Conservation (phyloP, 2,329 filamentous ascomycete genomes). For the Aspergillus melleus region DNA sequence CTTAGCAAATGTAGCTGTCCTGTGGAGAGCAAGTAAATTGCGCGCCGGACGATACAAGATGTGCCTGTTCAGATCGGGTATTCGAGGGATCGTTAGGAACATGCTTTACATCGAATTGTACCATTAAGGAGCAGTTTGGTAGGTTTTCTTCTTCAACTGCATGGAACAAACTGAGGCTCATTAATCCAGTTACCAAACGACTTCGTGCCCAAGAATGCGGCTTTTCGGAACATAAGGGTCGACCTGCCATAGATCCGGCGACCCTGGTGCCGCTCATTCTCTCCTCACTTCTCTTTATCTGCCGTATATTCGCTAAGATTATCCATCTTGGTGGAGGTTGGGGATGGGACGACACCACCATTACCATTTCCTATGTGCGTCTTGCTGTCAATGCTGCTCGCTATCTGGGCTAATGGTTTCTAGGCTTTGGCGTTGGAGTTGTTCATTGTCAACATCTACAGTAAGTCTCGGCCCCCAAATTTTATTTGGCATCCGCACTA, state of each 20-base stretch:
- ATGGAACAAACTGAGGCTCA: background rate
- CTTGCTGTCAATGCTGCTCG: background rate
- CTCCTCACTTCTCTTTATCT: slow-evolving; percentile 14
- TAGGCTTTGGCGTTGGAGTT: slow-evolving; percentile 13
- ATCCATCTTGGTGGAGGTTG: slow-evolving; percentile 15
- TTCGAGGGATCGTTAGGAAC: background rate
- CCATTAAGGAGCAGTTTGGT: background rate
- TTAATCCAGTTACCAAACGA: slow-evolving; percentile 7
- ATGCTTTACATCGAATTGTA: background rate
- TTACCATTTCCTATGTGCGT: slow-evolving; percentile 18
- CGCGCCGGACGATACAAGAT: background rate
- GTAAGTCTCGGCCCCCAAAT: slow-evolving; percentile 7
- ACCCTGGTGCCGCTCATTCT: slow-evolving; percentile 14
- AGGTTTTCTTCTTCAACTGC: background rate
- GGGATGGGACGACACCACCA: slow-evolving; percentile 18
- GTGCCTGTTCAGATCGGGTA: background rate
- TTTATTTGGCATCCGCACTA: background rate
- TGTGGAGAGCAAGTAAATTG: background rate
- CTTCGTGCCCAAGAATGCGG: slow-evolving; percentile 8
- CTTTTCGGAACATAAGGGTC: slow-evolving; percentile 8
- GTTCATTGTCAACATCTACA: slow-evolving; percentile 13
- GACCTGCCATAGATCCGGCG: slow-evolving; percentile 11
- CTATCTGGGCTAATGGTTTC: background rate
- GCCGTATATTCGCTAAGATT: slow-evolving; percentile 12
- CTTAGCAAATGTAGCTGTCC: background rate